A percentile compares a stretch with the other conserved stretches of the same genome.
Conservation (phyloP, 2,329 filamentous ascomycete species). For the Trichoderma breve region DNA sequence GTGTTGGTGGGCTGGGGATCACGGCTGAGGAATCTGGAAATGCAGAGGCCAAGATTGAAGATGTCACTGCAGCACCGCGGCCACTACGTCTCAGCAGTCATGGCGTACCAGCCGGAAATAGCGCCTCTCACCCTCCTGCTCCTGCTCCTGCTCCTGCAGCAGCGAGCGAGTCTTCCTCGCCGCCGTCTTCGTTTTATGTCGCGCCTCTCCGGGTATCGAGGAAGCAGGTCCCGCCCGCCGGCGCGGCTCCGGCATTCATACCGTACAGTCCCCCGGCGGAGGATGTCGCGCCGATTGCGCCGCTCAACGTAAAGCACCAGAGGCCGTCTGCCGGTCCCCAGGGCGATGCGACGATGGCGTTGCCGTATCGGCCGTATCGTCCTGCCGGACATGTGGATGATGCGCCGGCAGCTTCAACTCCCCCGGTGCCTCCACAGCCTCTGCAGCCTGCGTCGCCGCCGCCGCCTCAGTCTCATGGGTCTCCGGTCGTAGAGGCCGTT, state of each 20-base stretch:
- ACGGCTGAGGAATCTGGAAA: neutral
- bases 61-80: neutral
- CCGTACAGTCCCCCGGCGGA: slow-evolving; percentile 30
- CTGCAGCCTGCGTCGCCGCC: neutral
- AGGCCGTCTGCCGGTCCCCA: neutral
- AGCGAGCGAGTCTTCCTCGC: neutral
- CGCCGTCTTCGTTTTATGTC: slow-evolving; percentile 24
- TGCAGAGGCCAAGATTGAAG: neutral
- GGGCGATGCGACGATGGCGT: neutral
- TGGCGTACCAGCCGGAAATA: neutral
- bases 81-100: neutral
- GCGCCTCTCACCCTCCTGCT: neutral
- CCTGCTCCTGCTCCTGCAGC: neutral
- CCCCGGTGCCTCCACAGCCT: neutral
- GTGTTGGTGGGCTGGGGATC: neutral
- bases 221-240: slow-evolving; percentile 25
- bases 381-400: neutral
- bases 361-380: slow-evolving; percentile 32
- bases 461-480: neutral
- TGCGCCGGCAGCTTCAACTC: neutral
- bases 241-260: slow-evolving; percentile 28
- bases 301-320: neutral
- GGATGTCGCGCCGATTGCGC: neutral
- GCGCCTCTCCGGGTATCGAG: slow-evolving; percentile 31
- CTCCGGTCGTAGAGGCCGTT: neutral